These are phyloP conservation scores for Ganoderma meredithae DNA, from an alignment of 1,284 basidiomycete genomes.

Conservation along the genomic window DNA sequence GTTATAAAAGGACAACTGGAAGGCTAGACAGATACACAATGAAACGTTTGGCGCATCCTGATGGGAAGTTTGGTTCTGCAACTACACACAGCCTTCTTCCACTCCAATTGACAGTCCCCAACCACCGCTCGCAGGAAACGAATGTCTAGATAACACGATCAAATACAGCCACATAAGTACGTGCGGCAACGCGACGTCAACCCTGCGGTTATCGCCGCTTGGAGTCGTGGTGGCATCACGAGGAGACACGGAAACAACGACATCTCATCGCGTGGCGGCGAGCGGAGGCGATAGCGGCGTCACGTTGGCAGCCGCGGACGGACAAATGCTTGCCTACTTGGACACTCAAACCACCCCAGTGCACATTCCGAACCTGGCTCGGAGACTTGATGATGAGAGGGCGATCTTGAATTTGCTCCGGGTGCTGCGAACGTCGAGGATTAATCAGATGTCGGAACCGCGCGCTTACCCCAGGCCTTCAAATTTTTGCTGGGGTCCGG, in stretches of 20 bases:
- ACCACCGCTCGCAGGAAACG: not conserved
- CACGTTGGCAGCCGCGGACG: not conserved
- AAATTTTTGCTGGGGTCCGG: not conserved
- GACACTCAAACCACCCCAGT: not conserved
- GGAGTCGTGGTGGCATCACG: not conserved
- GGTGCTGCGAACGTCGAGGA: not conserved
- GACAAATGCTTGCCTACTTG: not conserved
- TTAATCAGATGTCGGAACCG: conserved; percentile 2
- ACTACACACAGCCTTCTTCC: not conserved
- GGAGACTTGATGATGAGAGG: conserved; percentile 13
- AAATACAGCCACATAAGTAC: not conserved
- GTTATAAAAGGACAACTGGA: not conserved
- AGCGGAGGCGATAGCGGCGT: not conserved
- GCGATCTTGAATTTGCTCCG: conserved; percentile 17
- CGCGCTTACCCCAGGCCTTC: not conserved
- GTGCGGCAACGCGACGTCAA: not conserved
- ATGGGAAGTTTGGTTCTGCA: not conserved
- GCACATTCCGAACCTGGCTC: conserved; percentile 4
- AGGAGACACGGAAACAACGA: not conserved
- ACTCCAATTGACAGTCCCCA: not conserved
- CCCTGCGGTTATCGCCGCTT: too few relatives aligned
- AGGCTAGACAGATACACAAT: not conserved
- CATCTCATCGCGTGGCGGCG: not conserved
- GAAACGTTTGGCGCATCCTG: not conserved
- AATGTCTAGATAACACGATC: not conserved